Base-by-base conservation (phyloP, 176 grass and related monocot genomes). In the Phyllostachys edulis region DNA sequence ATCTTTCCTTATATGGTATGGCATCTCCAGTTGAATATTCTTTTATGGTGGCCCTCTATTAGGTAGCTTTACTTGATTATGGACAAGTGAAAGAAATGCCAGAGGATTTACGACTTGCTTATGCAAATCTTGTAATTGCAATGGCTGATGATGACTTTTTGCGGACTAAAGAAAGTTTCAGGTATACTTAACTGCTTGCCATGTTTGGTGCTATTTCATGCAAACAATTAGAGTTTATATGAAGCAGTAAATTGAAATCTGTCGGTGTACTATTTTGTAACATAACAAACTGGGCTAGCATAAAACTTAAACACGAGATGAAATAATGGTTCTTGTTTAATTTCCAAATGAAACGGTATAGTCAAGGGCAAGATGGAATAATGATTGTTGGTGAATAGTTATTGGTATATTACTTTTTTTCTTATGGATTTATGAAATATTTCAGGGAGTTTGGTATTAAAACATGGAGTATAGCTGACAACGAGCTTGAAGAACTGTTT, bases 31-130 rank as follows among this genome's bases (percentile, higher is more conserved):
- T 42, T 78, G 45, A 75, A 80, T 71, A 34, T 77, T 82, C 14
- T 65, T 80, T 69, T 82, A 36, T 76, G 61, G 12, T 82, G 27
- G 9, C 67, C 27, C 70, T 87, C 34, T 68, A 39, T 84, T 85
- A 98, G 96, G 96, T 98, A 78, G 93, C 93, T 64, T 95, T 98
- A 69, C 92, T 98, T 90, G 96, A 98, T 90, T 98, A 95, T 81
- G 96, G 96, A 85, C 96, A 98, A 93, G 96, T 98, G 77, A 98
- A 98, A 85, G 75, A 95, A 92, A 92, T 98, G 78, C 89, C 93
- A 67, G 89, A 98, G 11, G 83, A 86, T 82, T 89, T 98, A 80
- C 87, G 96, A 55, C 93, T 98, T 80, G 91, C 89, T 87, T 98
- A 98, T 87, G 96, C 96, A 85, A 95, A 95, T 89, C 93, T 98